Conservation (phyloP, 371 early-diverging fungal genomes). For the Mortierella sp. region DNA sequence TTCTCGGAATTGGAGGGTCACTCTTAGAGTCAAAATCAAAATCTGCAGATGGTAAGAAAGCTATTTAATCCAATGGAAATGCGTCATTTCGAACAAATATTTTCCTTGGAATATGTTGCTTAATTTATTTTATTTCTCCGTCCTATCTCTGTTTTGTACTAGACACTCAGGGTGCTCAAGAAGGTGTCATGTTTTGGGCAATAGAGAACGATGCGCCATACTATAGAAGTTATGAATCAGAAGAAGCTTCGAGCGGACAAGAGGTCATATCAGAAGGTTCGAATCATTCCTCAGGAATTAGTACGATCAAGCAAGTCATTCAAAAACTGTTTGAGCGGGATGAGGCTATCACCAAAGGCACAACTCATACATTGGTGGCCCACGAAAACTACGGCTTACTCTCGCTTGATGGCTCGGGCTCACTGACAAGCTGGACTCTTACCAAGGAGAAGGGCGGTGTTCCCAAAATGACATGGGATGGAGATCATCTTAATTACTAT, state of each 20-base stretch:
- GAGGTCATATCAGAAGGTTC: neutral
- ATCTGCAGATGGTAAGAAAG: conserved; percentile 10
- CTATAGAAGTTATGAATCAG: conserved; percentile 21
- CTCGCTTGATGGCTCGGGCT: conserved; percentile 53
- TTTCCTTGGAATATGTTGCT: neutral
- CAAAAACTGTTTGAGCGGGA: conserved; percentile 46
- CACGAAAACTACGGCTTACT: conserved; percentile 48
- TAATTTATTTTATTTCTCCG: neutral
- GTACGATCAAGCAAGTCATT: conserved; percentile 32
- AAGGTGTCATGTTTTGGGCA: conserved; percentile 32
- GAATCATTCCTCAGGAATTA: conserved; percentile 20
- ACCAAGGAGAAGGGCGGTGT: conserved; percentile 39
- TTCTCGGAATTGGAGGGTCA: conserved; percentile 55
- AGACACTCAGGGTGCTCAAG: neutral
- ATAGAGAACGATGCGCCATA: conserved; percentile 23
- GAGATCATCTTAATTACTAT: conserved; percentile 52
- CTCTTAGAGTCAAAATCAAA: conserved; percentile 11
- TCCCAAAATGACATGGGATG: conserved; percentile 43
- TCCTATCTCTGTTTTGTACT: too few species aligned
- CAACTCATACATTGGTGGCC: conserved; percentile 38
- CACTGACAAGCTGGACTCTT: conserved; percentile 51
- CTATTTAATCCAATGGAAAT: neutral
- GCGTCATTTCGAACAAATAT: too few species aligned
- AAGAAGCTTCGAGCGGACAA: conserved; percentile 5
- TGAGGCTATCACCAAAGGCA: conserved; percentile 28